phyloP scores from a whole-genome alignment of 164 flowering plant species.

The Brasenia schreberi region DNA sequence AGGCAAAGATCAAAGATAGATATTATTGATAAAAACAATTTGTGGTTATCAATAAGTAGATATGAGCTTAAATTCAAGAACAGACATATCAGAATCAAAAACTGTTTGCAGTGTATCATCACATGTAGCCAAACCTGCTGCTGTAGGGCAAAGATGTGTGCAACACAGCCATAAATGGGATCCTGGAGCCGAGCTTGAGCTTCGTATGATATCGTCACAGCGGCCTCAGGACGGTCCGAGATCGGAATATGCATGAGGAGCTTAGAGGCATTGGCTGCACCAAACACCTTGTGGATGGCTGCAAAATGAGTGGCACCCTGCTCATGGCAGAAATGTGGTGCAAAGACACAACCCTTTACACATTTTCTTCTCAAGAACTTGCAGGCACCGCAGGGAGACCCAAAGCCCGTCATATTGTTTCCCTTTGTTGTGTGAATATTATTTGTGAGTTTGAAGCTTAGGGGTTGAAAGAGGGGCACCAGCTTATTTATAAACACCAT shows the following conservation, averaged over 20 bases:
- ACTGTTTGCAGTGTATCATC: not conserved
- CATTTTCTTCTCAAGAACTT: slow-evolving; percentile 87
- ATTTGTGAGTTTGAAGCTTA: too few species aligned
- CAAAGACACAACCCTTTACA: slow-evolving; percentile 74
- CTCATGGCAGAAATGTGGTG: slow-evolving; percentile 89
- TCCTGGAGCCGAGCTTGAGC: slow-evolving; percentile 93
- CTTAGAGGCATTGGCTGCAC: slow-evolving; percentile 85
- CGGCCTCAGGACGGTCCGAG: slow-evolving; percentile 65
- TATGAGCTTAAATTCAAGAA: not conserved
- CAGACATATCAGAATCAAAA: too few species aligned
- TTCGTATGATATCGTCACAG: slow-evolving; percentile 72
- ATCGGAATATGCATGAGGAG: slow-evolving; percentile 62
- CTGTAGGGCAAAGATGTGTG: slow-evolving; percentile 83
- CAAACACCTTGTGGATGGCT: slow-evolving; percentile 89
- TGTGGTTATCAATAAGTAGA: too few species aligned
- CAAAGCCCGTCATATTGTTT: slow-evolving; percentile 49
- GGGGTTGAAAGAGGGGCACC: not conserved
- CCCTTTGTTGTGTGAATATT: not conserved
- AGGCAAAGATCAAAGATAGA: not conserved
- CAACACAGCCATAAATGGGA: slow-evolving; percentile 90
- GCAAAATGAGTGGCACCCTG: slow-evolving; percentile 75
- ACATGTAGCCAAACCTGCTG: slow-evolving; percentile 45
- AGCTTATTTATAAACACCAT: not conserved
- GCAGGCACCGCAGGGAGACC: slow-evolving; percentile 96
- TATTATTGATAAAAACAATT: not conserved